Conservation (phyloP, 2,329 filamentous ascomycete genomes). For the Pyrenochaeta sp. region DNA sequence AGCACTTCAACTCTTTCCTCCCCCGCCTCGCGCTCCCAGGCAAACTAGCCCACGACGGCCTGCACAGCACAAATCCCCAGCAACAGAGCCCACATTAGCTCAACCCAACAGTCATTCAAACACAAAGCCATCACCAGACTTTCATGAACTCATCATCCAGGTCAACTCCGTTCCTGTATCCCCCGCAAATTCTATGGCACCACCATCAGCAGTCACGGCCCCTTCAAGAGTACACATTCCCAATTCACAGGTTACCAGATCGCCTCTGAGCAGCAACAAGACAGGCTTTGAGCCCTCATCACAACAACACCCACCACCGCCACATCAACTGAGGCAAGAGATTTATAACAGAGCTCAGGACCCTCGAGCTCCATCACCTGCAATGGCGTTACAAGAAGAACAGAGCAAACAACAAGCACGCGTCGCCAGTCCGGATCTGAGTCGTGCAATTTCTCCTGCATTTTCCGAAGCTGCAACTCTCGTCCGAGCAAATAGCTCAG, state of each 20-base stretch:
- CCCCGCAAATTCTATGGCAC: conserved; percentile 33
- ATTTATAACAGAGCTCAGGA: conserved; percentile 27
- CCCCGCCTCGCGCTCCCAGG: conserved; percentile 42
- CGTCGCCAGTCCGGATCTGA: conserved; percentile 36
- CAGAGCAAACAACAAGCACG: conserved; percentile 17
- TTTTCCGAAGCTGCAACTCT: conserved; percentile 46
- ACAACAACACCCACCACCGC: conserved; percentile 28
- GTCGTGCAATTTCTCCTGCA: conserved; percentile 43
- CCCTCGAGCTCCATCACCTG: conserved; percentile 29
- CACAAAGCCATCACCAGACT: conserved; percentile 40
- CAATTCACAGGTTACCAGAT: conserved; percentile 21
- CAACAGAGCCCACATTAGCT: conserved; percentile 38
- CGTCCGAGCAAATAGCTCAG: conserved; percentile 47
- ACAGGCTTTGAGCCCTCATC: conserved; percentile 32
- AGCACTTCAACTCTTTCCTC: conserved; percentile 49
- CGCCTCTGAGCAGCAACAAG: conserved; percentile 29
- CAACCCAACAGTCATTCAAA: conserved; percentile 40
- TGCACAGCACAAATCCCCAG: conserved; percentile 34
- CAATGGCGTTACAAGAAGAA: conserved; percentile 19
- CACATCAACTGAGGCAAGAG: conserved; percentile 22
- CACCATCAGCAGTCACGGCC: conserved; percentile 27
- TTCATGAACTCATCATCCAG: conserved; percentile 50
- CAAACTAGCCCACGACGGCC: conserved; percentile 43
- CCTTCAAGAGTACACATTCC: conserved; percentile 40
- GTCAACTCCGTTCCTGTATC: conserved; percentile 49